Base-by-base conservation (phyloP, 2,329 filamentous ascomycete species). In the Exophiala spinifera region DNA sequence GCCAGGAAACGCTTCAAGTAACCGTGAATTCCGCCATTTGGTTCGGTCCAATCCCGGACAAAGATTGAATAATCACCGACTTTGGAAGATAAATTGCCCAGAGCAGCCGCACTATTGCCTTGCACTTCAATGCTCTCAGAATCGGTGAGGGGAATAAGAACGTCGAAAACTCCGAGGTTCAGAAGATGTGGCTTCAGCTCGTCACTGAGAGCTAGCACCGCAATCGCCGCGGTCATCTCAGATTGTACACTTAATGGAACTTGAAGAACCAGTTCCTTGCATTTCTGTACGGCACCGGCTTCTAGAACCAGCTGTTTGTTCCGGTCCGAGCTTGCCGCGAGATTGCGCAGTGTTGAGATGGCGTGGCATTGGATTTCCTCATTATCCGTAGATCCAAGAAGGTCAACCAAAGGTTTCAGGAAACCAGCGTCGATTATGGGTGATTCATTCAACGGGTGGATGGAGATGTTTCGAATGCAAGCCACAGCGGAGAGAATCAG, bases 171-270 rank as follows among this genome's bases (percentile, higher is more conserved):
- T 19, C 92, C 94, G 1, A 97, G 80, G 57, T 89, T 91, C 51
- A 99, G 76, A 11, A 99, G 80, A 67, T 95, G 89, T 3, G 88
- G 84, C 74, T 99, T 99, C 55, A 99, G 81, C 61, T 99, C 94
- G 66, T 99, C 94, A 64, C 92, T 96, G 48, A 99, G 76, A 15
- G 94, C 94, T 60, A 99, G 80, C 13, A 99, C 94, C 34, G 94
- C 94, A 72, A 99, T 96, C 1, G 94, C 94, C n/a, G 94, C 94
- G 3, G 94, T 99, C 94, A 99, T 99, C 72, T 99, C 94, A 1
- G 91, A 96, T 70, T 99, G 94, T 2, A 99, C 94, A 36, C 89
- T 92, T 46, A 97, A 81, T 0, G 94, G 91, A 2, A 97, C 94
- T 52, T 95, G 87, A 15, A 99, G 78, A 20, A 99, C 91, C 49